Base-by-base conservation (phyloP, 176 grass and related monocot species). In the Musa troglodytarum region DNA sequence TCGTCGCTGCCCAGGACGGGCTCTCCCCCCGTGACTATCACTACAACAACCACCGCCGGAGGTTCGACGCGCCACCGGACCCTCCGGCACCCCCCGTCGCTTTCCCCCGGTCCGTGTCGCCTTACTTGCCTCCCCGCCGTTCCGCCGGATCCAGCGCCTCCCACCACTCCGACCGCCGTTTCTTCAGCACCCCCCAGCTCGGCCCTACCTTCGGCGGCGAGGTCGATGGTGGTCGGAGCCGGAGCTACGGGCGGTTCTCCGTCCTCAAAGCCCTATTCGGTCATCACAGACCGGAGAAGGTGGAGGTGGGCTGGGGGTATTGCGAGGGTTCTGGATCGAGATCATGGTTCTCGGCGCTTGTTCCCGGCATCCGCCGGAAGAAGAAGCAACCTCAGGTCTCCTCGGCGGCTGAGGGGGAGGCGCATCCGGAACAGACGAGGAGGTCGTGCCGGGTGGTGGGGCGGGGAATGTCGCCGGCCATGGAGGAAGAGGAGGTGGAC, bases 1-100 rank as follows among this genome's bases (percentile, higher is more conserved):
- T 99, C 59, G 82, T 83, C 51, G 83, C 86, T 51, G 82, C 58
- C 23, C 84, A 84, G 71, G 87, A 91, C 88, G 82, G 85, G 3
- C 79, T 55, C 78, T 72, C 75, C 0, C 76, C 90, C 19, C 21
- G 24, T 17, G 34, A 19, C 19, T 19, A 23, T n/a, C 11, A 8
- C 20, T 43, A 43, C 34, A 43, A 4, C 4, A 43, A 43, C 34
- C 34, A 6, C 34, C 34, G 34, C 34, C 2, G 20, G 9, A 54
- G 21, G 29, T 54, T n/a, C 3, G 50, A 25, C 19, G 57, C 34
- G 34, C 0, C 34, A 43, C 34, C 34, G 34, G 3, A 0, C 34
- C 34, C 34, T 43, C 34, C 58, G 52, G 34, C 3, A 43, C 34
- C 74, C 9, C n/a, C 29, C n/a, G 10, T 64, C 29, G 9, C 20